These are phyloP conservation scores for Colletotrichum filicis DNA, from an alignment of 2,329 filamentous ascomycete genomes.

Conservation along the genomic window DNA sequence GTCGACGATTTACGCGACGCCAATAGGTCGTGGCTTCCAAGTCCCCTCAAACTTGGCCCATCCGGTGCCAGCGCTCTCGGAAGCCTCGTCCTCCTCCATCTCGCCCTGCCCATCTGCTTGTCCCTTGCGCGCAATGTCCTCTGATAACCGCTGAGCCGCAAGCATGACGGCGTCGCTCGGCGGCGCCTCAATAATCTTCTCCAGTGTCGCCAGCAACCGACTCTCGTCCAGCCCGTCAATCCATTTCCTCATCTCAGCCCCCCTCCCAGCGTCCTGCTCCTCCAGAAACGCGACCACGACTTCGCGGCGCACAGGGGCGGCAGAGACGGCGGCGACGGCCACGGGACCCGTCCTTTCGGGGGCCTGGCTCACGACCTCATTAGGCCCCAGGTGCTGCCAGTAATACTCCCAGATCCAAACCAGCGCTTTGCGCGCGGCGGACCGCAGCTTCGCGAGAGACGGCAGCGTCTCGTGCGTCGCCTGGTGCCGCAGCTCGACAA, in stretches of 20 bases:
- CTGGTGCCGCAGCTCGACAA: constrained; percentile 90
- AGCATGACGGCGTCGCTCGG: constrained; percentile 56
- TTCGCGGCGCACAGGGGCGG: constrained; percentile 42
- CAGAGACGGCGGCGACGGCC: neutral
- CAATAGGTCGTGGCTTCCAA: constrained; percentile 70
- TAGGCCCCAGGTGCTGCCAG: constrained; percentile 69
- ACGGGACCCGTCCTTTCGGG: constrained; percentile 34
- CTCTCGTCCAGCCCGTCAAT: constrained; percentile 49
- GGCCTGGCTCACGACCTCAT: constrained; percentile 11
- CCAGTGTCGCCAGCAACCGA: constrained; percentile 49
- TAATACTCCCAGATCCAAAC: constrained; percentile 92
- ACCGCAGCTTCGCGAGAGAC: constrained; percentile 76
- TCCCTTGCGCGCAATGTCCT: constrained; percentile 49
- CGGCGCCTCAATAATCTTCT: constrained; percentile 51
- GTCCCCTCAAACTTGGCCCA: constrained; percentile 63
- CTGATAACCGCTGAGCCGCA: constrained; percentile 56
- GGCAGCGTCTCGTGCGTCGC: constrained; percentile 91
- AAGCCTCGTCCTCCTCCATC: constrained; percentile 21
- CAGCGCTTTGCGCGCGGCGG: constrained; percentile 76
- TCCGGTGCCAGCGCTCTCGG: constrained; percentile 40
- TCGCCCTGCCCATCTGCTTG: constrained; percentile 14
- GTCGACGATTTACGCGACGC: constrained; percentile 54
- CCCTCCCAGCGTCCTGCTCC: constrained; percentile 44
- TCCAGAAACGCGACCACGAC: constrained; percentile 52
- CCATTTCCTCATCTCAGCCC: constrained; percentile 43